Base-by-base conservation (phyloP, 1,284 basidiomycete species). In the Gymnopus androsaceus region DNA sequence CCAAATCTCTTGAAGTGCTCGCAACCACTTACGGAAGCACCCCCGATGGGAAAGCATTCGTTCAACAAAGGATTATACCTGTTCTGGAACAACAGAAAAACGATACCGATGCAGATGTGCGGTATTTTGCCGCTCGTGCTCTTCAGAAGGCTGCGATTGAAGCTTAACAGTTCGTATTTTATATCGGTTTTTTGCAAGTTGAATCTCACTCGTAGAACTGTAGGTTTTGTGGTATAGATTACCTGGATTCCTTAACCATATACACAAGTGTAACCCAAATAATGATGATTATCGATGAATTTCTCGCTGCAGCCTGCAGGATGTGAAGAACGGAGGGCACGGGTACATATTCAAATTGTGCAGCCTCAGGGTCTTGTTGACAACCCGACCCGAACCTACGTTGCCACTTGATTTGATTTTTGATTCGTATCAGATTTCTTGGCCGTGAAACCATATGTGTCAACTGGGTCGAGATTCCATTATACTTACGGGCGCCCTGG, bases 61-160 rank as follows among this genome's bases (percentile, higher is more conserved):
- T 90, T 42, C 80, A 82, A 64, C 78, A 87, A 64, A 86, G 86
- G 70, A 84, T 98, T 63, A 70, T 92, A 19, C 94, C 95, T 25
- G 85, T 86, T 14, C 73, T 99, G 62, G 90, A 95, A 64, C 90
- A 89, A 67, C 83, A 96, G 71, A 90, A 92, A 76, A 88, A 88
- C 64, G 97, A 99, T 70, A 73, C 79, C 50, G 97, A 99, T 73
- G 94, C 95, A 11, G 97, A 99, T 75, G 97, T 99, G 55, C 84
- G 94, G 66, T 98, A 88, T 72, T 92, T 90, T 71, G 86, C 90
- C 7, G 74, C 78, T 31, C 82, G 85, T 51, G 90, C 89, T 53
- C 73, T 89, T 46, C 86, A 89, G 72, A 88, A 84, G 63, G 74
- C 76, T 36, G 52, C 66, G 30, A 53, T 49, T 40, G 37, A 40